phyloP scores from a whole-genome alignment of 495 filamentous ascomycete genomes.

The Podospora pseudopauciseta region DNA sequence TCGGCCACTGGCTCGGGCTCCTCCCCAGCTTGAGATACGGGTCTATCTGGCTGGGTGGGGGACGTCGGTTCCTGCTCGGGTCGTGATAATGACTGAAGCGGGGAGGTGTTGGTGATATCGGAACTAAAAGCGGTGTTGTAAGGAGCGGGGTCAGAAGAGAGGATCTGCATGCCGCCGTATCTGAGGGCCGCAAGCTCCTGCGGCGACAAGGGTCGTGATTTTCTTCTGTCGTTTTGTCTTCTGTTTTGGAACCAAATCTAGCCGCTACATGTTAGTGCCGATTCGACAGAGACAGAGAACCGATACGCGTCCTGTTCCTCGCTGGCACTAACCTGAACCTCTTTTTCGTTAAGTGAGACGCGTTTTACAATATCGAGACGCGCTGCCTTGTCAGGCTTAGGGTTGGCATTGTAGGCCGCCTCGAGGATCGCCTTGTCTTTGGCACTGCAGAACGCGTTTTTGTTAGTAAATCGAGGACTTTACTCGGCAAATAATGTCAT shows the following conservation, averaged over 20 bases:
- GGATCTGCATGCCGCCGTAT: conserved; percentile 53
- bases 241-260: conserved; percentile 99
- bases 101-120: conserved; percentile 21
- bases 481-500: not conserved
- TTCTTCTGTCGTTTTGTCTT: conserved; percentile 87
- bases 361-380: conserved; percentile 77
- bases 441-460: conserved; percentile 48
- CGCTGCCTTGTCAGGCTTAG: conserved; percentile 89
- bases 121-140: conserved; percentile 33
- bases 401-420: conserved; percentile 75
- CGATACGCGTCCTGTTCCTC: conserved; percentile 17
- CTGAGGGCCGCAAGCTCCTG: conserved; percentile 68
- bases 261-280: conserved; percentile 7
- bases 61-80: conserved; percentile 17
- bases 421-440: conserved; percentile 91
- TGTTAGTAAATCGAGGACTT: conserved; percentile 12
- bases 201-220: conserved; percentile 79
- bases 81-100: conserved; percentile 21
- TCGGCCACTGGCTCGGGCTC: conserved; percentile 14
- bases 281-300: not conserved
- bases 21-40: conserved; percentile 13
- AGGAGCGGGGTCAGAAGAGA: conserved; percentile 45
- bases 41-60: conserved; percentile 18
- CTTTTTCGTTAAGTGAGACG: conserved; percentile 91
- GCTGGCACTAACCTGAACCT: conserved; percentile 79